Conservation (phyloP, 192 early-diverging fungal genomes). For the Chytriomyces sp. region DNA sequence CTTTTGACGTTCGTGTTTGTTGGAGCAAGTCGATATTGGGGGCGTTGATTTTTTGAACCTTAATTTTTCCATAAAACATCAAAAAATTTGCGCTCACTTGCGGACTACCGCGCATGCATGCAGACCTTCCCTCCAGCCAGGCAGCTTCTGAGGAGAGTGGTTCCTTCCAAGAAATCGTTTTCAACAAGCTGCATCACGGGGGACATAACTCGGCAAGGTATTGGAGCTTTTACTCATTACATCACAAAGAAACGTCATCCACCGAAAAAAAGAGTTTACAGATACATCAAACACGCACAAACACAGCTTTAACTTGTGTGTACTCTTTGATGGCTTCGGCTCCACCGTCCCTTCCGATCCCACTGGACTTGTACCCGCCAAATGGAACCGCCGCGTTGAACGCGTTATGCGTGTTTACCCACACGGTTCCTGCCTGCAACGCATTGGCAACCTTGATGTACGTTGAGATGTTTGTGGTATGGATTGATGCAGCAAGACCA, state of each 20-base stretch:
- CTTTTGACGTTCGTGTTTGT: too few relatives aligned
- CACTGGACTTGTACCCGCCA: conserved; percentile 24
- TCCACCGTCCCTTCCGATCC: conserved; percentile 13
- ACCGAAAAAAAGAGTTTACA: neutral
- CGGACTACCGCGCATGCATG: too few relatives aligned
- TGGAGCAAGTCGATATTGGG: too few relatives aligned
- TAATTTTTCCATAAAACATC: too few relatives aligned
- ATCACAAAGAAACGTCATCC: neutral
- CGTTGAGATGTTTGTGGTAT: conserved; percentile 52
- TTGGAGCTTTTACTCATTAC: neutral
- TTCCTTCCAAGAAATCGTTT: too few relatives aligned
- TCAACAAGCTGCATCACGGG: too few relatives aligned
- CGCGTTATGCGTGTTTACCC: conserved; percentile 6
- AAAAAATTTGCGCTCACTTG: too few relatives aligned
- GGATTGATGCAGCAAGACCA: conserved; percentile 84
- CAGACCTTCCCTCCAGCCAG: too few relatives aligned
- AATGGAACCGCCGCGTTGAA: neutral
- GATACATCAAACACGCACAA: conserved; percentile 4
- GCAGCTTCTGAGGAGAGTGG: too few relatives aligned
- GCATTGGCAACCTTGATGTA: conserved; percentile 2
- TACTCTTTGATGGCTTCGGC: conserved; percentile 16
- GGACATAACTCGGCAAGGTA: too few relatives aligned
- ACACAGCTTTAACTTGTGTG: conserved; percentile 15
- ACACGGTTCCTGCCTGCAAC: conserved; percentile 14
- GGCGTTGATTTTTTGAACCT: too few relatives aligned